These are phyloP conservation scores for Trichoderma arundinaceum DNA, from an alignment of 2,329 filamentous ascomycete species.

Conservation along the genomic window DNA sequence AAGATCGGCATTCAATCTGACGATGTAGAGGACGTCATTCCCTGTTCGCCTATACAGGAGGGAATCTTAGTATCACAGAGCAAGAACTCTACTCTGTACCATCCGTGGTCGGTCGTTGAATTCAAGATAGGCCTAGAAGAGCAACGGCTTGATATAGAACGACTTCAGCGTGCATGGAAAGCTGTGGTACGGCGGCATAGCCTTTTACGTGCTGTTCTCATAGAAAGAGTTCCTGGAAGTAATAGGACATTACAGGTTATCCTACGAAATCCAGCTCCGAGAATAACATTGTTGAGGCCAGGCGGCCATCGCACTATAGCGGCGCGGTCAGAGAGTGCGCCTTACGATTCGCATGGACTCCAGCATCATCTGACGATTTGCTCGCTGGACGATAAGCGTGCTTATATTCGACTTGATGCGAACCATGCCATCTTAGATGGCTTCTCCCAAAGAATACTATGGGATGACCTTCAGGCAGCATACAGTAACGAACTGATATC, in stretches of 20 bases:
- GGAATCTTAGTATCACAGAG: slow-evolving; percentile 12
- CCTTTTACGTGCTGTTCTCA: not conserved
- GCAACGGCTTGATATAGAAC: no score
- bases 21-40: slow-evolving; percentile 13
- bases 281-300: slow-evolving; percentile 1
- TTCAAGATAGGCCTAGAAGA: no score
- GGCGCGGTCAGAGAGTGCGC: no score
- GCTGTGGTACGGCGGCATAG: no score
- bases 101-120: no score
- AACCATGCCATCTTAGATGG: slow-evolving; percentile 28
- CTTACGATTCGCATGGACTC: not conserved
- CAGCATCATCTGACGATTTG: slow-evolving; percentile 28
- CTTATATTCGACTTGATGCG: slow-evolving; percentile 9
- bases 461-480: slow-evolving; percentile 11
- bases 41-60: slow-evolving; percentile 22
- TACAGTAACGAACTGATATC: not conserved
- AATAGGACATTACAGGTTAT: slow-evolving; percentile 30
- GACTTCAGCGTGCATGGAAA: no score
- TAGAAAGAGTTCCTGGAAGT: slow-evolving; percentile 22
- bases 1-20: not conserved
- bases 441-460: slow-evolving; percentile 18
- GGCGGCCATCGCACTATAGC: not conserved
- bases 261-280: slow-evolving; percentile 20
- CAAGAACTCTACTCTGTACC: not conserved
- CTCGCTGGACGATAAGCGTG: not conserved